Percentiles rank a stretch among this genome's conserved stretches.
phyloP scores from a whole-genome alignment of 2,329 filamentous ascomycete species.

The Colletotrichum orchidophilum region DNA sequence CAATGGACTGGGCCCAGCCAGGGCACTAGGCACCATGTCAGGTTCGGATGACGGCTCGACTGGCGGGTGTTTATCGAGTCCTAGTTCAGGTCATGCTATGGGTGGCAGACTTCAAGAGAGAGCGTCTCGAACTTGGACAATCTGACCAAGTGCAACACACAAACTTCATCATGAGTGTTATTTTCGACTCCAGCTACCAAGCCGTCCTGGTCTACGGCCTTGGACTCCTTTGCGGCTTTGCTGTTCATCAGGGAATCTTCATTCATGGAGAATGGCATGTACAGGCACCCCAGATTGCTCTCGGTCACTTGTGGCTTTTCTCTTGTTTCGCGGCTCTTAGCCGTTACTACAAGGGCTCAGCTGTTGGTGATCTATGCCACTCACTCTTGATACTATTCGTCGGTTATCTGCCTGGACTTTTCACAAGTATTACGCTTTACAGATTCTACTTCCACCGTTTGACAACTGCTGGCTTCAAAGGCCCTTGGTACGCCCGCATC shows the following conservation, averaged over 20 bases:
- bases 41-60: not conserved
- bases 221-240: slow-evolving; percentile 26
- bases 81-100: not conserved
- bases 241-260: slow-evolving; percentile 35
- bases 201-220: slow-evolving; percentile 7
- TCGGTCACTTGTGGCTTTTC: slow-evolving; percentile 29
- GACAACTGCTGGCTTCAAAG: slow-evolving; percentile 44
- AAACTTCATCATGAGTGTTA: slow-evolving; percentile 14
- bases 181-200: not conserved
- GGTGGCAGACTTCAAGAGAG: slow-evolving; percentile 5
- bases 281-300: slow-evolving; percentile 35
- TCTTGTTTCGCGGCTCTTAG: slow-evolving; percentile 17
- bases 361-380: slow-evolving; percentile 9
- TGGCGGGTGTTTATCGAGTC: slow-evolving; percentile 1
- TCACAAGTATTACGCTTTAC: slow-evolving; percentile 48
- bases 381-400: slow-evolving; percentile 14
- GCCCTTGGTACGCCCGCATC: slow-evolving; percentile 46
- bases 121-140: not conserved
- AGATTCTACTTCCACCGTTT: slow-evolving; percentile 51
- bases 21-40: not conserved
- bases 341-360: slow-evolving; percentile 13
- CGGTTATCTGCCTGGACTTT: slow-evolving; percentile 31
- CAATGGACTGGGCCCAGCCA: slow-evolving; percentile 4
- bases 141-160: not conserved
- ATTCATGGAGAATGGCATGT: slow-evolving; percentile 40